These are phyloP conservation scores for Trichoderma citrinoviride DNA, from an alignment of 2,329 filamentous ascomycete species.

Conservation along the genomic window DNA sequence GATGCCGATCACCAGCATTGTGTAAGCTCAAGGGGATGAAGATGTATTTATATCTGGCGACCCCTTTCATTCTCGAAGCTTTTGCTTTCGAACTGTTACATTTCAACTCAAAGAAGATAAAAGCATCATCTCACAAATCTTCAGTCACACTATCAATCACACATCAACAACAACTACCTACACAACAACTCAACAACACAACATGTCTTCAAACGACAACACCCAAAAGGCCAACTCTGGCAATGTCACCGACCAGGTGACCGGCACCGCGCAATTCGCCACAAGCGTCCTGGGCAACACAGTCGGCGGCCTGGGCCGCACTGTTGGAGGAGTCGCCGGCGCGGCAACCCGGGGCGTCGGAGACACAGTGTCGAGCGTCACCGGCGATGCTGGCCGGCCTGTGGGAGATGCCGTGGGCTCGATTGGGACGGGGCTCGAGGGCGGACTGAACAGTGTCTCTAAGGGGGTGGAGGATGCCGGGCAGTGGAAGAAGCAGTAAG, in stretches of 20 bases:
- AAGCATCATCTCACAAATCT: not conserved
- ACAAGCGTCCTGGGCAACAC: slow-evolving; percentile 43
- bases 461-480: slow-evolving; percentile 58
- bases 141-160: not conserved
- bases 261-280: slow-evolving; percentile 39
- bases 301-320: slow-evolving; percentile 41
- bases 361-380: slow-evolving; percentile 52
- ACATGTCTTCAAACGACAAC: slow-evolving; percentile 28
- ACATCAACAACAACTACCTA: slow-evolving; percentile 1
- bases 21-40: not conserved
- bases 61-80: not conserved
- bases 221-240: slow-evolving; percentile 26
- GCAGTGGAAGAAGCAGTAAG: slow-evolving; percentile 50
- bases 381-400: slow-evolving; percentile 53
- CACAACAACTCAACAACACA: slow-evolving; percentile 19
- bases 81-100: not conserved
- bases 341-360: slow-evolving; percentile 57
- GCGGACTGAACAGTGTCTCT: slow-evolving; percentile 47
- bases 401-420: slow-evolving; percentile 55
- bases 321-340: slow-evolving; percentile 44
- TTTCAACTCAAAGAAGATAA: not conserved
- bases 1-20: slow-evolving; percentile 11
- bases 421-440: slow-evolving; percentile 53
- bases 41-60: not conserved
- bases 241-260: slow-evolving; percentile 32